Base-by-base conservation (phyloP, 768 basidiomycete species). In the Kwoniella pini region DNA sequence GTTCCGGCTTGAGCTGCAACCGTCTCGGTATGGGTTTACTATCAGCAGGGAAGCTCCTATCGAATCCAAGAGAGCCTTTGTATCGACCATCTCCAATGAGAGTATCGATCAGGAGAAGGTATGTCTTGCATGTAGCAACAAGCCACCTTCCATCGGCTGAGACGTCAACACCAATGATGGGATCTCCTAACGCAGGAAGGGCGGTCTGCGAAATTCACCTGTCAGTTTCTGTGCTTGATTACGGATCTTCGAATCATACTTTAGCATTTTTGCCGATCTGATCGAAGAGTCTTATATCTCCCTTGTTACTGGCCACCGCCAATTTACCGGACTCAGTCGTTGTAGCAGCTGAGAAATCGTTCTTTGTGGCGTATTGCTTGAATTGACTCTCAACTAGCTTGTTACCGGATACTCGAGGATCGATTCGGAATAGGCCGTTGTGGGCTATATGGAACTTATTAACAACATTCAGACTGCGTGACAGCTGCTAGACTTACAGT, bases 241-340 rank as follows among this genome's bases (percentile, higher is more conserved):
- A 17, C 3, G 15, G 6, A 12, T 24, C 10, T 46, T 21, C 15
- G 22, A 44, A 21, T 15, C 2, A 58, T 42, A 77, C 78, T 73
- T 99, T 99, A 27, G 96, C 96, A 73, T 91, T 98, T 84, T 98
- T 99, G 43, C 96, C 96, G 66, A 99, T 88, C 46, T 88, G 83
- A 79, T 99, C 96, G 68, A 93, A 99, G 56, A 99, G 81, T 38
- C 94, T 83, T 67, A 99, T 89, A 74, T 98, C 96, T 55, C 96
- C 96, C 81, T 98, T 99, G 77, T 90, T 88, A 69, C 91, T 93
- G 33, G 90, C 93, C 11, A 99, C 89, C 6, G 93, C 96, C 62
- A 99, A 82, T 77, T 88, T 87, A 13, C 95, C 95, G 17, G 80
- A 77, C 33, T 86, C 87, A 13, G 95, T 98, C 3, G 96, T 98